Evolutionary conservation across 75 land plant species (phyloP).

Genomic region (Pinus tabuliformis): DNA sequence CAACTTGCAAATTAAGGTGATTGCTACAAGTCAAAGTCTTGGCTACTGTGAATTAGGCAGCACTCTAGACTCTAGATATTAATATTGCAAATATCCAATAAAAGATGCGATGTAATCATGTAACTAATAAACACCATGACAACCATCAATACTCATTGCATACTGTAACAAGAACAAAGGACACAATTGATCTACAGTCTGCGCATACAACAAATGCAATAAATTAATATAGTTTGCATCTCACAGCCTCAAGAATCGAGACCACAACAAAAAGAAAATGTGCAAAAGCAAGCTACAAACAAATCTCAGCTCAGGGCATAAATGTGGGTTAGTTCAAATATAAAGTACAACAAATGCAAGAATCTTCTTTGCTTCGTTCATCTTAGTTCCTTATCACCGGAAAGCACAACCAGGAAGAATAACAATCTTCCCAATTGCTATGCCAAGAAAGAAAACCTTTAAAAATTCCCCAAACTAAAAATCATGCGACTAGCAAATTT

Average conservation of each 20-base stretch:
- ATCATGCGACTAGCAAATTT: not conserved
- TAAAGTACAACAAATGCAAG: not conserved
- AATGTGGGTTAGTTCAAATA: not conserved
- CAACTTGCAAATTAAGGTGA: not conserved
- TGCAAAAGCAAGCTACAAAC: not conserved
- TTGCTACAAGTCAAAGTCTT: not conserved
- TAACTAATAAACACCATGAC: no score
- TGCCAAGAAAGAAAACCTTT: not conserved
- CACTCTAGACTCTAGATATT: no score
- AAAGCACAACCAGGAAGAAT: not conserved
- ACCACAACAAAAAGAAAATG: not conserved
- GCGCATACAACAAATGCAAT: not conserved
- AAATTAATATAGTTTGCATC: not conserved
- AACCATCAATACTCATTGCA: not conserved
- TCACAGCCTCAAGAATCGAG: not conserved
- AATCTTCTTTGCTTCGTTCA: not conserved
- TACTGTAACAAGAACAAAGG: not conserved
- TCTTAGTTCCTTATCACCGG: not conserved
- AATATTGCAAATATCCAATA: conserved; percentile 1
- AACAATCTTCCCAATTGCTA: not conserved
- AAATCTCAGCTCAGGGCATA: not conserved
- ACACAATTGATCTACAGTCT: not conserved
- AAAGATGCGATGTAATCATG: not conserved
- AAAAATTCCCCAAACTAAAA: not conserved
- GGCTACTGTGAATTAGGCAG: not conserved